Percentiles rank a stretch among this genome's conserved stretches.
phyloP scores from a whole-genome alignment of 2,329 filamentous ascomycete genomes.

The Zasmidium cellare region DNA sequence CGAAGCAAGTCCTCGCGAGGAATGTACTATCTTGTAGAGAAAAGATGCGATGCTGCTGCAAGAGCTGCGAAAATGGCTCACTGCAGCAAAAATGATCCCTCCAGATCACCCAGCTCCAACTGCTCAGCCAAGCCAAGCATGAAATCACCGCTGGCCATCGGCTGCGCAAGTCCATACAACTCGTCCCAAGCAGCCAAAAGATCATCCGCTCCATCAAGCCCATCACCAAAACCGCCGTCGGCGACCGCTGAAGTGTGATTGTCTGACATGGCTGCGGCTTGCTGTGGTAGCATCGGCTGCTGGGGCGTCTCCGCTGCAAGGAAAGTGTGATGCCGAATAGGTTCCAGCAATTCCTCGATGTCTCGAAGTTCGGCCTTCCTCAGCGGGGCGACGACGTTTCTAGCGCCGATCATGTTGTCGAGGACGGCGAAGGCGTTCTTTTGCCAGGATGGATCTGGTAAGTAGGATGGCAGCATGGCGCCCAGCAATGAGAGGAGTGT shows the following conservation, averaged over 20 bases:
- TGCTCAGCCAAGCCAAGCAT: not conserved
- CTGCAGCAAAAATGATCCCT: not conserved
- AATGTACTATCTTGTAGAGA: no score
- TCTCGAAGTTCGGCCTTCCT: constrained; percentile 21
- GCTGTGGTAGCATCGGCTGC: not conserved
- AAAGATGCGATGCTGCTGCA: no score
- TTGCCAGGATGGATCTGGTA: constrained; percentile 18
- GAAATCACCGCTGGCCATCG: not conserved
- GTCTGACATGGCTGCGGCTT: no score
- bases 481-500: constrained; percentile 20
- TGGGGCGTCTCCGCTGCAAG: not conserved
- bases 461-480: constrained; percentile 20
- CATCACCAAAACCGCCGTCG: not conserved
- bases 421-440: constrained; percentile 17
- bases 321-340: not conserved
- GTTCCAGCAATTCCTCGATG: constrained; percentile 13
- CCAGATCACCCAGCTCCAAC: not conserved
- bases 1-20: no score
- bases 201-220: not conserved
- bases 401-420: constrained; percentile 22
- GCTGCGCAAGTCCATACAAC: not conserved
- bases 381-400: constrained; percentile 22
- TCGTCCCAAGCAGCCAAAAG: not conserved
- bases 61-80: no score
- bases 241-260: no score